Evolutionary conservation across 768 basidiomycete species (phyloP).

Genomic region (Scleroderma bovista): DNA sequence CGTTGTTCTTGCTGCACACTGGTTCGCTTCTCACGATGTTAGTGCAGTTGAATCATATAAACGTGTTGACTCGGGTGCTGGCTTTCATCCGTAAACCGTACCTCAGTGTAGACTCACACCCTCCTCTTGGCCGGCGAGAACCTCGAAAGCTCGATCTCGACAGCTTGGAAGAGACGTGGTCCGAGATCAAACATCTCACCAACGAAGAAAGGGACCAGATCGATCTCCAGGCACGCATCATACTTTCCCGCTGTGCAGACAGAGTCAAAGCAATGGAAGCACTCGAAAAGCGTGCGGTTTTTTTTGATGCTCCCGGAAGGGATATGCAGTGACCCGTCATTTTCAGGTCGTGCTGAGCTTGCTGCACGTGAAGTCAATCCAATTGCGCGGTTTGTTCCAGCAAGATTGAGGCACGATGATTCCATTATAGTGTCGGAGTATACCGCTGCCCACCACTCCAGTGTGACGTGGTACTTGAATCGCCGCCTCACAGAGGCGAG

Average conservation of each 20-base stretch:
- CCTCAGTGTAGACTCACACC: constrained; percentile 67
- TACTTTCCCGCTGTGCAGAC: constrained; percentile 81
- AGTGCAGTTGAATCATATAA: constrained; percentile 65
- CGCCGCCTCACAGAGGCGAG: constrained; percentile 75
- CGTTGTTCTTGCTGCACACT: constrained; percentile 8
- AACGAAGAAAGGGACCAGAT: constrained; percentile 96
- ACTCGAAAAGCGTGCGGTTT: constrained; percentile 76
- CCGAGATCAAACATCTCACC: constrained; percentile 61
- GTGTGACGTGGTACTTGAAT: constrained; percentile 88
- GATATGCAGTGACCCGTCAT: constrained; percentile 12
- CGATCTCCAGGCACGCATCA: constrained; percentile 84
- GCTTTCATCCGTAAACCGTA: constrained; percentile 78
- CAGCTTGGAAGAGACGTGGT: constrained; percentile 49
- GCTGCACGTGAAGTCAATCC: constrained; percentile 61
- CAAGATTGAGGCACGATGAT: constrained; percentile 59
- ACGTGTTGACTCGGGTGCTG: constrained; percentile 67
- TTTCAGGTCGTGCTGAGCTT: constrained; percentile 60
- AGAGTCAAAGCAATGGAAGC: constrained; percentile 84
- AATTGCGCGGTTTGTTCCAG: constrained; percentile 64
- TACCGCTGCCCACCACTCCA: constrained; percentile 85
- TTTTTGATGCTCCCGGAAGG: constrained; percentile 10
- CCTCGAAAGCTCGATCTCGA: constrained; percentile 53
- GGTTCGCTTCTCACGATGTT: background rate
- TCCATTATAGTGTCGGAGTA: constrained; percentile 52
- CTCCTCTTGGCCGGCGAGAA: constrained; percentile 44